Evolutionary conservation across 1,284 basidiomycete species (phyloP).

Genomic region (Sanghuangporus weigelae): DNA sequence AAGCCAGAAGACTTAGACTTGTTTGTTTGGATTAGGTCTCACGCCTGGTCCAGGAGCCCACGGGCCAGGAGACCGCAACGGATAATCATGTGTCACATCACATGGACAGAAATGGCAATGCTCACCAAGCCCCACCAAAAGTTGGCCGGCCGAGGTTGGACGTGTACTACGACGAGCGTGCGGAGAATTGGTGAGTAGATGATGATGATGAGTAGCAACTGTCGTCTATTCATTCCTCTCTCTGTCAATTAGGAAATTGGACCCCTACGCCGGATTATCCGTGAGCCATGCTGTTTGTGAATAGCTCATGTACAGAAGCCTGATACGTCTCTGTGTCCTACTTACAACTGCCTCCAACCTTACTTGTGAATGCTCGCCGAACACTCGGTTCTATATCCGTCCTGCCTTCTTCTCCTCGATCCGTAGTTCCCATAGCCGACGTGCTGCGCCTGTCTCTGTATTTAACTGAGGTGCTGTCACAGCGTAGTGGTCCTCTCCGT

Average conservation of each 20-base stretch:
- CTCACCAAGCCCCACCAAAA: neutral
- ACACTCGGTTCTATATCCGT: slow-evolving; percentile 11
- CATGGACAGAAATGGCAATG: neutral
- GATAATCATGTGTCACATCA: neutral
- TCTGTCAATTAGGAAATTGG: neutral
- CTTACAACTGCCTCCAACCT: slow-evolving; percentile 1
- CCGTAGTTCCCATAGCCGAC: slow-evolving; percentile 2
- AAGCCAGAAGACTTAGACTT: too few species aligned
- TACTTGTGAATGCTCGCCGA: slow-evolving; percentile 11
- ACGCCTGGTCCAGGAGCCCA: neutral
- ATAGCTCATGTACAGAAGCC: slow-evolving; percentile 8
- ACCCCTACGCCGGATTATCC: neutral
- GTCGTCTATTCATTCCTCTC: neutral
- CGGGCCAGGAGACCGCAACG: neutral
- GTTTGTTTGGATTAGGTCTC: neutral
- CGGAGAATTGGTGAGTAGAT: neutral
- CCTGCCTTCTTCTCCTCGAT: neutral
- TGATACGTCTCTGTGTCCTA: slow-evolving; percentile 1
- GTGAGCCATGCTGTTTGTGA: slow-evolving; percentile 1
- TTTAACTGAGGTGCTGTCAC: slow-evolving; percentile 14
- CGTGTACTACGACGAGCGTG: neutral
- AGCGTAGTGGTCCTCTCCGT: slow-evolving; percentile 1
- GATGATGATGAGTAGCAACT: neutral
- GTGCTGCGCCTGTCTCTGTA: slow-evolving; percentile 12
- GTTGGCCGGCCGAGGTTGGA: neutral